Base-by-base conservation (phyloP, 441 rosid genomes). In the Syzygium syzygioides region DNA sequence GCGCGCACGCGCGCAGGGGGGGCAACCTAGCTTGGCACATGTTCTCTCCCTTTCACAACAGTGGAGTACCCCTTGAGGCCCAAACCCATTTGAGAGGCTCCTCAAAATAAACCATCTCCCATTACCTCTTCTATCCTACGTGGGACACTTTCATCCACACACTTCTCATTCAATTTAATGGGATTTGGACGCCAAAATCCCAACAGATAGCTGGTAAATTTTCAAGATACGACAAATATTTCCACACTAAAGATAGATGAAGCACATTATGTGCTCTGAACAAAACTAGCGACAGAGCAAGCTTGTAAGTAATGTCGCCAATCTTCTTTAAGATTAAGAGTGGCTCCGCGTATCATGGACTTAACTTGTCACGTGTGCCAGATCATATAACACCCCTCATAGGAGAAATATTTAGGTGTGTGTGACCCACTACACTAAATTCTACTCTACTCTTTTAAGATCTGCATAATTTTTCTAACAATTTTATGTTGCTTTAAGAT, bases 221-320 rank as follows among this genome's bases (percentile, higher is more conserved):
- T 30, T 30, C 1, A 7, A 2, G 37, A 64, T 64, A 15, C 30
- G 37, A 5, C 20, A 30, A 10, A 30, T 64, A 32, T 64, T 30
- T 7, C 10, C 3, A 1, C n/a, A 30, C 30, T 64, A 64, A 64
- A 64, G 23, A 64, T 7, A 30, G 11, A 7, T 2, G 20, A 30
- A 1, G 30, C 23, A 7, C 37, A 30, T 2, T 15, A 30, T 1
- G 76, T 30, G 3, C 76, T 64, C 17, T 4, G 23, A 7, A 30
- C 41, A 64, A 30, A 64, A 30, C 1, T n/a, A 11, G 30, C 30
- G 76, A 12, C 17, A 15, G 71, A 62, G 10, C 71, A 62, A 62
- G 41, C 8, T 64, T 0, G 1, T 30, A 15, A 14, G 8, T 30
- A 34, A 7, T 0, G 6, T 64, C 20, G 34, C 23, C 0, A 0